A percentile compares a stretch with the other conserved stretches of the same genome.
phyloP scores from a whole-genome alignment of 2,329 filamentous ascomycete species.

The Ophidiomyces ophidiicola region DNA sequence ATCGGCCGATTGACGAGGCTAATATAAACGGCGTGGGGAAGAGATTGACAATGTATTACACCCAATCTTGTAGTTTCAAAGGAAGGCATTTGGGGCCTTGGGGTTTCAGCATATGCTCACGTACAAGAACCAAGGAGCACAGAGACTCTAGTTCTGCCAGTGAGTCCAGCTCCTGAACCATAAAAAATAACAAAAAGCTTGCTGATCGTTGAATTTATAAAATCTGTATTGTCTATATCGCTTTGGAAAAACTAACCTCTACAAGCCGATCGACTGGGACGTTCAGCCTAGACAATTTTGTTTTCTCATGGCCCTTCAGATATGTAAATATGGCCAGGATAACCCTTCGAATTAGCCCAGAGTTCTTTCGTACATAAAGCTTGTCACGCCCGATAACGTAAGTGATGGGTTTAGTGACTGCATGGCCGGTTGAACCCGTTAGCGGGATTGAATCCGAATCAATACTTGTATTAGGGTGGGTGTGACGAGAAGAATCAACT shows the following conservation, averaged over 20 bases:
- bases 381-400: slow-evolving; percentile 38
- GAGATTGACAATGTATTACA: too few relatives aligned
- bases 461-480: slow-evolving; percentile 13
- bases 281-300: slow-evolving; percentile 28
- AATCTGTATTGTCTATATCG: slow-evolving; percentile 23
- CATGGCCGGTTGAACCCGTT: background rate
- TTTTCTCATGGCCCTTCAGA: slow-evolving; percentile 30
- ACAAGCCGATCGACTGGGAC: slow-evolving; percentile 29
- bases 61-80: too few relatives aligned
- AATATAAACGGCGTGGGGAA: too few relatives aligned
- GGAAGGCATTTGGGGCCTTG: too few relatives aligned
- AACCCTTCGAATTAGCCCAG: slow-evolving; percentile 20
- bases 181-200: too few relatives aligned
- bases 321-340: slow-evolving; percentile 28
- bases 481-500: slow-evolving; percentile 14
- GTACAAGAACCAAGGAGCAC: background rate
- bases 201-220: too few relatives aligned
- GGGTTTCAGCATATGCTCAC: too few relatives aligned
- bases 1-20: too few relatives aligned
- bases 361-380: slow-evolving; percentile 24
- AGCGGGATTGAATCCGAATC: slow-evolving; percentile 9
- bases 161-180: background rate
- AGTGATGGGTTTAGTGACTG: slow-evolving; percentile 23
- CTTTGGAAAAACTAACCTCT: slow-evolving; percentile 34
- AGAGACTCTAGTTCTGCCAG: background rate